Base-by-base conservation (phyloP, 768 basidiomycete species). In the Infundibulicybe gibba region DNA sequence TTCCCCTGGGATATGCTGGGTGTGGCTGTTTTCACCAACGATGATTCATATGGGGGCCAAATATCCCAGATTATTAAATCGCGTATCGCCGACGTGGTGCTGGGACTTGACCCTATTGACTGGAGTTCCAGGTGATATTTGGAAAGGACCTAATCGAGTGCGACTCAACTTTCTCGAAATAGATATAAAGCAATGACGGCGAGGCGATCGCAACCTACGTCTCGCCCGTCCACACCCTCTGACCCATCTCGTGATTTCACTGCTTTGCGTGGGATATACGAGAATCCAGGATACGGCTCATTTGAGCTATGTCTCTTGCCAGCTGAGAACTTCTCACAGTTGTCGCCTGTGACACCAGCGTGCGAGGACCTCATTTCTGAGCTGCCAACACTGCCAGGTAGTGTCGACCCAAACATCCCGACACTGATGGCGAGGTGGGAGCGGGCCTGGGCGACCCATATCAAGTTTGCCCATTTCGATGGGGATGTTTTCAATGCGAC, bases 21-120 rank as follows among this genome's bases (percentile, higher is more conserved):
- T 12, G 34, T 62, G 20, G 55, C 55, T 3, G 49, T 60, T 9
- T 40, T 60, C 2, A 45, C 41, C 14, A 62, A 62, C 43, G 61
- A 62, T 32, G 45, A 56, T 34, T 15, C 32, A 5, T 49, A 39
- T 30, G 61, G 61, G 12, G 15, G 12, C 11, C 15, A 16, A 5
- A 39, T 58, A 16, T 45, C 20, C 17, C 25, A 50, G 16, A 46
- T 55, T 6, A 50, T 62, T 35, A 58, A 57, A 39, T 58, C 44
- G 40, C 50, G 55, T 4, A 40, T 62, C 11, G 35, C 55, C 13
- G 58, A 63, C 34, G 49, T 47, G 16, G 52, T 53, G 3, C 50
- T 61, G 13, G 54, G 55, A 10, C 32, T 63, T 35, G 44, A 56
- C 14, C 45, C 49, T 1, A 44, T 58, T 9, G 57, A 61, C 45